Conservation (phyloP, 2,329 filamentous ascomycete genomes). For the Talaromyces sp. region DNA sequence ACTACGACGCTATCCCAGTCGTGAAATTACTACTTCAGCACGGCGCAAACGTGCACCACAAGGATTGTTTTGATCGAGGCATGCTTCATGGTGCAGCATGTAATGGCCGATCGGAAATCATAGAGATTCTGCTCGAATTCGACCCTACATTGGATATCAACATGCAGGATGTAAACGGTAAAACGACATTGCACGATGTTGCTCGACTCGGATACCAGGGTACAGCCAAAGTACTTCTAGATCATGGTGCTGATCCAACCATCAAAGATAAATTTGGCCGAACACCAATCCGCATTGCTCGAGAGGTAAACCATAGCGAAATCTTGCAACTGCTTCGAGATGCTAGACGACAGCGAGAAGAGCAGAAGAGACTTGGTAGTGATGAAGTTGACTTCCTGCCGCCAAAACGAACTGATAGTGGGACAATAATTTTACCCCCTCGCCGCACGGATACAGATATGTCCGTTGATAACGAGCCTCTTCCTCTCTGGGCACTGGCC, state of each 20-base stretch:
- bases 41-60: not conserved
- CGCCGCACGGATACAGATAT: not conserved
- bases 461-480: not conserved
- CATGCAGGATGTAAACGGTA: slow-evolving; percentile 2
- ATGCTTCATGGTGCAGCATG: slow-evolving; percentile 1
- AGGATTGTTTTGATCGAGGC: slow-evolving; percentile 3
- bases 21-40: slow-evolving; percentile 4
- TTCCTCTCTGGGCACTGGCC: not conserved
- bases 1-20: not conserved
- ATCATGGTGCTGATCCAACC: slow-evolving; percentile 2
- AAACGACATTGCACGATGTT: slow-evolving; percentile 5
- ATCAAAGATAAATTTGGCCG: slow-evolving; percentile 3
- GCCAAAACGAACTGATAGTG: not conserved
- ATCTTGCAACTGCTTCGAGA: not conserved
- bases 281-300: slow-evolving; percentile 1
- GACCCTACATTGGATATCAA: slow-evolving; percentile 3
- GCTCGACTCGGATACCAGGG: not conserved
- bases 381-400: not conserved
- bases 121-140: not conserved
- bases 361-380: not conserved
- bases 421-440: not conserved
- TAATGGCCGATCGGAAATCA: slow-evolving; percentile 1
- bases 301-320: not conserved
- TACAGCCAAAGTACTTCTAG: not conserved
- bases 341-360: slow-evolving; percentile 3